Base-by-base conservation (phyloP, 805 yeast species). In the Candida palmyrensis region DNA sequence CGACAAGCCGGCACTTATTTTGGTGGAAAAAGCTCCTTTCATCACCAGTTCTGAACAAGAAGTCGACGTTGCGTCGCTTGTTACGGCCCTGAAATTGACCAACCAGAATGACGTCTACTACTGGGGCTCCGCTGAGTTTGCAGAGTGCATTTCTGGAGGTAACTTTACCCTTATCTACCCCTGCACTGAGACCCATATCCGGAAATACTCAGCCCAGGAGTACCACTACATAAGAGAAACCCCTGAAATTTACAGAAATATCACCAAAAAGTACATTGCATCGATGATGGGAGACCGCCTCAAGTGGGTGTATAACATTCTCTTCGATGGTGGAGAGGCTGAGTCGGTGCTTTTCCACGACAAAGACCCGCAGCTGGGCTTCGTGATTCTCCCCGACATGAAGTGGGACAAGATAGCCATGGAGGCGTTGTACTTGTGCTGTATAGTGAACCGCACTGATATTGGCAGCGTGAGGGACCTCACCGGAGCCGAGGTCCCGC, bases 361-460 rank as follows among this genome's bases (percentile, higher is more conserved):
- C 41, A 59, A 57, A 25, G 73, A 76, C 19, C 73, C 74, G 14
- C 43, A 47, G 0, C 53, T 51, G 27, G 88, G 89, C 13, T 86
- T 84, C 49, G 76, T 88, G 4, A 58, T 92, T 29, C 65, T 89
- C 26, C 97, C 97, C 0, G 97, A 90, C 57, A 85, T 90, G 94
- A 89, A 89, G 53, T 92, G 98, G 98, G 96, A 90, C 53, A 79
- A 83, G 3, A 61, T 68, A 31, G 76, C 77, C 18, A 44, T 81
- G 51, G 85, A 77, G 17, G 57, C 90, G 3, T 59, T 92, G 35
- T 88, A 92, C 52, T 59, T 90, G 44, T 79, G 85, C 33, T 82
- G 84, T 6, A 79, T 90, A 38, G 89, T 82, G 3, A 73, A 73
- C 40, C 65, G 90, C 35, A 66, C 61, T 1, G 88, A 83, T 43